phyloP scores from a whole-genome alignment of 306 rosid species.

The Ormosia semicastrata region DNA sequence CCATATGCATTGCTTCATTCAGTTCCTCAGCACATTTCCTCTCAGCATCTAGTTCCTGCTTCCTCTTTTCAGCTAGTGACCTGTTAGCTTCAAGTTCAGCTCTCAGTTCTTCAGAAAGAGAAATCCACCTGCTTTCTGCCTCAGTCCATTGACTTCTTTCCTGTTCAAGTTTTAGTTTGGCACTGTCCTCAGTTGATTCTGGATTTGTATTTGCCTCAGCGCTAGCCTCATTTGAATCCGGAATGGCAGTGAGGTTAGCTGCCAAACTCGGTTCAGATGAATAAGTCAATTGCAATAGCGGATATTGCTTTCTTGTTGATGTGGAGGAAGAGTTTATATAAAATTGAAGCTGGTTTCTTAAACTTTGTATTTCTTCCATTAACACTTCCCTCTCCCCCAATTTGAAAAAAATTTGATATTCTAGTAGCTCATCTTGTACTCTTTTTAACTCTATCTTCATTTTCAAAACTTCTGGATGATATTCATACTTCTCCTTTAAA shows the following conservation, averaged over 20 bases:
- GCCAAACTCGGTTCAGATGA: constrained; percentile 45
- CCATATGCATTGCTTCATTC: constrained; percentile 72
- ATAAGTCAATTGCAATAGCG: constrained; percentile 51
- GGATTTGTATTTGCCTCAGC: constrained; percentile 47
- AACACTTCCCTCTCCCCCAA: constrained; percentile 87
- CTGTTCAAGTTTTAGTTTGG: constrained; percentile 55
- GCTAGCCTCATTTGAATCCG: constrained; percentile 45
- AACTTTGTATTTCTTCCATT: constrained; percentile 80
- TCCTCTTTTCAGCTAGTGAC: constrained; percentile 56
- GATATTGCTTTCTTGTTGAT: constrained; percentile 41
- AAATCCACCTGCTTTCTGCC: constrained; percentile 80
- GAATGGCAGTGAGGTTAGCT: constrained; percentile 48
- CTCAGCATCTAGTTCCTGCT: constrained; percentile 71
- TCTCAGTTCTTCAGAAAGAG: constrained; percentile 75
- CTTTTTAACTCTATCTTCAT: constrained; percentile 68
- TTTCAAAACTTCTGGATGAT: constrained; percentile 78
- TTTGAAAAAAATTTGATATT: constrained; percentile 56
- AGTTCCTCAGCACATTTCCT: constrained; percentile 78
- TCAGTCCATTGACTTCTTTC: constrained; percentile 72
- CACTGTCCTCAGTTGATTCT: constrained; percentile 48
- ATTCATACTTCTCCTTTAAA: constrained; percentile 78
- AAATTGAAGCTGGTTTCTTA: constrained; percentile 78
- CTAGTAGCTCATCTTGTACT: constrained; percentile 68
- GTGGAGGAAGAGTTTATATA: constrained; percentile 62
- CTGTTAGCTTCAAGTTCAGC: constrained; percentile 71